Evolutionary conservation across 1,139 yeast genomes (phyloP).

Genomic region (Hyphopichia fennica): DNA sequence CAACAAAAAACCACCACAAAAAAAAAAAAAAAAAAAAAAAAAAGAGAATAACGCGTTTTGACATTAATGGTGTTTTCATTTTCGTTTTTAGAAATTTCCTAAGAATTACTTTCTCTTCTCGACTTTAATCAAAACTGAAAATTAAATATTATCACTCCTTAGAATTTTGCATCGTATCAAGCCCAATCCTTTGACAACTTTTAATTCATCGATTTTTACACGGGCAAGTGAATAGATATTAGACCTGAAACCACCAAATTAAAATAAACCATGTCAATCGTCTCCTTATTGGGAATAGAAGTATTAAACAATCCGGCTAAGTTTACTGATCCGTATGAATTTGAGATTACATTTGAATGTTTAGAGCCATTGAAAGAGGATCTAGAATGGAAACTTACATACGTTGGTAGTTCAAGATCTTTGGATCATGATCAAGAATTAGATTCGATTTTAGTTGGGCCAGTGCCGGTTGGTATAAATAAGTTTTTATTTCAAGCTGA

Average conservation of each 20-base stretch:
- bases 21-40: background rate
- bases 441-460: constrained; percentile 94
- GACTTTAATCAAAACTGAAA: too few relatives aligned
- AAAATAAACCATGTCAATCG: constrained; percentile 71
- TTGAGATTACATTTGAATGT: constrained; percentile 96
- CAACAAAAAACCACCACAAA: too few relatives aligned
- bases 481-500: constrained; percentile 92
- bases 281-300: constrained; percentile 85
- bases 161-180: too few relatives aligned
- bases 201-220: too few relatives aligned
- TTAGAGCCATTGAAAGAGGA: constrained; percentile 90
- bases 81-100: background rate
- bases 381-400: constrained; percentile 94
- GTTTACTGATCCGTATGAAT: constrained; percentile 90
- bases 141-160: too few relatives aligned
- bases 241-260: too few relatives aligned
- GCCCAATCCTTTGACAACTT: background rate
- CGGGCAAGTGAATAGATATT: too few relatives aligned
- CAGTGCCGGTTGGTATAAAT: constrained; percentile 96
- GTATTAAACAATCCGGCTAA: constrained; percentile 95
- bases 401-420: constrained; percentile 93
- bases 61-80: background rate
- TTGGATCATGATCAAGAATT: constrained; percentile 95
- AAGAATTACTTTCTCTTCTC: too few relatives aligned
- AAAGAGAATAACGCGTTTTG: background rate